A percentile compares a stretch with the other conserved stretches of the same genome.
These are phyloP conservation scores for Neophaeococcomyces mojaviensis DNA, from an alignment of 2,329 filamentous ascomycete species.

Conservation along the genomic window DNA sequence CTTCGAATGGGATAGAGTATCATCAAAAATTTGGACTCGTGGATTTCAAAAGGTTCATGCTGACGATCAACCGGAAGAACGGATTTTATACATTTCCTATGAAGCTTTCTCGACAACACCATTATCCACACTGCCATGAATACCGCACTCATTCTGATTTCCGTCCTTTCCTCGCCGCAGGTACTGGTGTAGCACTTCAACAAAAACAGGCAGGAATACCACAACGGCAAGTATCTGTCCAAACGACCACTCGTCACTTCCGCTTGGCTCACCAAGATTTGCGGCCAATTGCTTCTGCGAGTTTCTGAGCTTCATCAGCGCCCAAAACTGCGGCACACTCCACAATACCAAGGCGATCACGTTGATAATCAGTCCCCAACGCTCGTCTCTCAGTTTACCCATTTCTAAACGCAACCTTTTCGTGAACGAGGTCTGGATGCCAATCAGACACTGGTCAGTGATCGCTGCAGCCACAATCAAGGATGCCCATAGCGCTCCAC, in stretches of 20 bases:
- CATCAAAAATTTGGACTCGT: too few relatives aligned
- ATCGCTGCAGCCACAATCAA: background rate
- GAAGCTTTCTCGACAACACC: too few relatives aligned
- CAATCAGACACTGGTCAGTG: background rate
- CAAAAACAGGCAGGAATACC: slow-evolving; percentile 2
- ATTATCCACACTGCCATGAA: too few relatives aligned
- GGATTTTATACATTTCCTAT: too few relatives aligned
- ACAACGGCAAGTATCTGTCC: slow-evolving; percentile 5
- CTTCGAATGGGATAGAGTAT: too few relatives aligned
- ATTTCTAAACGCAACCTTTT: background rate
- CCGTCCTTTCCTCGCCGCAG: too few relatives aligned
- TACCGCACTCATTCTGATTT: too few relatives aligned
- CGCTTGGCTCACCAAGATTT: background rate
- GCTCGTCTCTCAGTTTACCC: background rate
- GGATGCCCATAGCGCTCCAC: background rate
- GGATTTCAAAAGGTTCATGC: too few relatives aligned
- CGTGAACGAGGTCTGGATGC: background rate
- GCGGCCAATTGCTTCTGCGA: background rate
- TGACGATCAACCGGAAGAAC: too few relatives aligned
- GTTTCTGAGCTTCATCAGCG: background rate
- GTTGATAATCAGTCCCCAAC: background rate
- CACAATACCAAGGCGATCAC: background rate
- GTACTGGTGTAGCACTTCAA: background rate
- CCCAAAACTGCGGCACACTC: slow-evolving; percentile 3
- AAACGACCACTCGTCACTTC: background rate